Base-by-base conservation (phyloP, 192 early-diverging fungal genomes). In the Backusella westeae region DNA sequence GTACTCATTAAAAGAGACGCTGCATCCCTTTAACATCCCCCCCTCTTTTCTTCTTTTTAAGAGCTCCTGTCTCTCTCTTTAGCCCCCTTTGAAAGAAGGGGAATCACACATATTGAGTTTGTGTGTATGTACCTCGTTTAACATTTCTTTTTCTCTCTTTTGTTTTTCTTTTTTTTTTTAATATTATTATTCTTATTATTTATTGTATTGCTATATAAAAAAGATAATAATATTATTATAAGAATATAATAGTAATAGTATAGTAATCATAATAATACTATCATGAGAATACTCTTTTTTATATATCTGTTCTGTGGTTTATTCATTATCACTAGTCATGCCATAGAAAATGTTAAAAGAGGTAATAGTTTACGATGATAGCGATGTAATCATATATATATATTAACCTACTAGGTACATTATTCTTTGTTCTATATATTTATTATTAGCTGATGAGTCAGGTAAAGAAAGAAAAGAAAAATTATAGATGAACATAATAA, bases 331-430 rank as follows among this genome's bases (percentile, higher is more conserved):
- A 49, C 46, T 63, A 63, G 23, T 63, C 56, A 63, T 63, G 56
- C 56, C 26, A 63, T 63, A 63, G 56, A 63, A 63, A 34, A 68
- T 34, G 35, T 36, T 34, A 68, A 68, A 68, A 68, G 67, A 68
- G 67, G 67, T 68, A 68, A 68, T n/a, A 15, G 1, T 3, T 12
- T 38, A 41, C 4, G 9, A 21, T 0, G 12, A 63, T 56, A 56
- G 3, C 9, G 10, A 12, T 12, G 23, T 63, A 29, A 14, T 29
- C 9, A 14, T 63, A 8, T 5, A 15, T 67, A 14, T 3, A 67
- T 26, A 14, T 66, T 34, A 34, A 32, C 12, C 32, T 66, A 15
- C 0, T 66, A 26, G 6, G 4, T 66, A 32, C 23, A 26, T 5
- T 15, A 21, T 66, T 32, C 32, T 32, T 14, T 8, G 17, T 34